Base-by-base conservation (phyloP, 768 basidiomycete species). In the Amanita exitialis region DNA sequence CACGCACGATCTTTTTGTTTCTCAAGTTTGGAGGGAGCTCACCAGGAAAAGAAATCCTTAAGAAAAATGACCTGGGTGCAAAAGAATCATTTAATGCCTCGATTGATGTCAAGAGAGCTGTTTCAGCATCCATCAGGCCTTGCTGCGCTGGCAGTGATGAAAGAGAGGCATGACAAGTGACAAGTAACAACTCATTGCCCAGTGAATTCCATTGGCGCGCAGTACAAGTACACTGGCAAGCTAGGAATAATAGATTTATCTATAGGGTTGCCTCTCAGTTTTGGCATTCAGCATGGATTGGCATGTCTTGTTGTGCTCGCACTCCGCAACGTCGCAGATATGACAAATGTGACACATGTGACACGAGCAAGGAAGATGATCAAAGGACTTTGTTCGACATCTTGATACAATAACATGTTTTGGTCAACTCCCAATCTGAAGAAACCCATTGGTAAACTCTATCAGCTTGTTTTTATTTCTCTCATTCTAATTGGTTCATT, bases 21-120 rank as follows among this genome's bases (percentile, higher is more conserved):
- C 44, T 46, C n/a, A 46, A 46, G 44, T 34, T 46, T 35, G 44
- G 44, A 21, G 44, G 44, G 28, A 20, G 44, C 44, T 34, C n/a
- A 16, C 44, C 44, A 46, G 21, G 28, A 35, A 46, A 34, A 35
- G 44, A 46, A 34, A 46, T 20, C 34, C n/a, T 20, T 3, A 46
- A 32, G 13, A 20, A 46, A 20, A 46, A 46, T 18, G 44, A 20
- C 32, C 32, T 46, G 32, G 32, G 16, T 20, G 16, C 30, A 46
- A 35, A 10, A 20, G 32, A 46, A 46, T 46, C 21, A 23, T 34
- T 35, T 16, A 32, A 30, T 21, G 28, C 32, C 4, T 46, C 34
- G 21, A 4, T 46, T 46, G 44, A 34, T 46, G 44, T 46, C 27
- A 30, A 4, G 44, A 46, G 28, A 20, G 44, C 44, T 18, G 28